Percentiles rank a stretch among this genome's conserved stretches.
Conservation (phyloP, 148 eudicot genomes). For the Cornus florida region DNA sequence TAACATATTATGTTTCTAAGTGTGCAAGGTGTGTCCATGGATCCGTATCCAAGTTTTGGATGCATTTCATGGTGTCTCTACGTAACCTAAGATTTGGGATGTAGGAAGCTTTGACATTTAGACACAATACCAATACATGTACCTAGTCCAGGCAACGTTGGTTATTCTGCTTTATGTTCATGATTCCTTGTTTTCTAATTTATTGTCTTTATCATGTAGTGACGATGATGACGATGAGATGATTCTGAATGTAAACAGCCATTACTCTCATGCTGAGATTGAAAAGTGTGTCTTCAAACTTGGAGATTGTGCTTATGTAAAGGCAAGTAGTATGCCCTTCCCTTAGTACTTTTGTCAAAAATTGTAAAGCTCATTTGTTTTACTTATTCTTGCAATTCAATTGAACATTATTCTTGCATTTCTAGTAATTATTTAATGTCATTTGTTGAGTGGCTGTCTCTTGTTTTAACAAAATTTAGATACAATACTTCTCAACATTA, state of each 20-base stretch:
- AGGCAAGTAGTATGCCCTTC: constrained; percentile 24
- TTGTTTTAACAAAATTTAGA: background rate
- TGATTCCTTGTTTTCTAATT: constrained; percentile 1
- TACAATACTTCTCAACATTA: background rate
- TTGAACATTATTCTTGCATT: background rate
- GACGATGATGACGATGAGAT: constrained; percentile 36
- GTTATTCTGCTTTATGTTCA: background rate
- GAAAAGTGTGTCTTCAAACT: constrained; percentile 28
- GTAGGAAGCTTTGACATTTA: too few species aligned
- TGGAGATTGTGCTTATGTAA: constrained; percentile 45
- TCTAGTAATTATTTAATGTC: background rate
- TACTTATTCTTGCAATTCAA: background rate
- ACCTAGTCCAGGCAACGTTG: too few species aligned
- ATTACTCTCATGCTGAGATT: constrained; percentile 42
- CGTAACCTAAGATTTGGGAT: too few species aligned
- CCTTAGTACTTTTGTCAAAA: background rate
- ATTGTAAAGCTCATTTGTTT: background rate
- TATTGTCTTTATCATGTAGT: constrained; percentile 10
- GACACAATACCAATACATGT: too few species aligned
- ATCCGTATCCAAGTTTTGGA: too few species aligned
- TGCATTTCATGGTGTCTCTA: too few species aligned
- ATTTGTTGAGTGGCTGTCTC: background rate
- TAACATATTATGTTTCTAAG: too few species aligned
- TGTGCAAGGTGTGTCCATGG: too few species aligned
- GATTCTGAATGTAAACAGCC: constrained; percentile 39